phyloP scores from a whole-genome alignment of 345 rosid species.

The Eucalyptus pauciflora region DNA sequence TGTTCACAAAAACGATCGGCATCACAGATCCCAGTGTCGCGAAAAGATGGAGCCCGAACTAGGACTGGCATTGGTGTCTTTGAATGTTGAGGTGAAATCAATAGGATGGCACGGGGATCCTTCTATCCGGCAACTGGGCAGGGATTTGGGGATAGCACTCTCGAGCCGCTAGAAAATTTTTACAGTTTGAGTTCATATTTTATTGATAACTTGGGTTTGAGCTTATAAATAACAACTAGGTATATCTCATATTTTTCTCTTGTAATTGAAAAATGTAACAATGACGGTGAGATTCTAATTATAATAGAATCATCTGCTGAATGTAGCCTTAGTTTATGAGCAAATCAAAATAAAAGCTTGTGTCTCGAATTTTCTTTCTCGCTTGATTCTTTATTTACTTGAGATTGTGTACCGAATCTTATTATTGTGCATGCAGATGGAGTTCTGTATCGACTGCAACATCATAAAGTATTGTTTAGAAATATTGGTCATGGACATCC shows the following conservation, averaged over 20 bases:
- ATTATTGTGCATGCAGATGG: neutral
- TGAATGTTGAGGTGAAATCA: fast-evolving
- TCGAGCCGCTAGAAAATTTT: fast-evolving
- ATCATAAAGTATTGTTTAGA: neutral
- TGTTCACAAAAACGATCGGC: constrained; percentile 1
- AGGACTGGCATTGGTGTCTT: neutral
- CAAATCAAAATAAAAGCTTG: too few species aligned
- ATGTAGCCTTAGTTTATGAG: fast-evolving
- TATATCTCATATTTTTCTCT: fast-evolving
- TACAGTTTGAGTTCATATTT: too few species aligned
- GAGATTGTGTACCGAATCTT: neutral
- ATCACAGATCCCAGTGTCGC: neutral
- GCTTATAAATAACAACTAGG: too few species aligned
- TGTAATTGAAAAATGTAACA: too few species aligned
- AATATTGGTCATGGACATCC: neutral
- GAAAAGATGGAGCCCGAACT: neutral
- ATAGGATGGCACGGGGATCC: too few species aligned
- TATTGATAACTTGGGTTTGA: too few species aligned
- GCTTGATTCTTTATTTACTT: fast-evolving
- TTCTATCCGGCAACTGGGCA: fast-evolving
- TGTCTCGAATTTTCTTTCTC: fast-evolving
- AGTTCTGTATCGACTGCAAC: neutral
- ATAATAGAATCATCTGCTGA: fast-evolving
- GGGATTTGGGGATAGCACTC: fast-evolving
- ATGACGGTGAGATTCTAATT: too few species aligned